Evolutionary conservation across 371 early-diverging fungal genomes (phyloP), one percentile per base, ranked within the genome.

Genomic region (Apophysomyces trapeziformis): DNA sequence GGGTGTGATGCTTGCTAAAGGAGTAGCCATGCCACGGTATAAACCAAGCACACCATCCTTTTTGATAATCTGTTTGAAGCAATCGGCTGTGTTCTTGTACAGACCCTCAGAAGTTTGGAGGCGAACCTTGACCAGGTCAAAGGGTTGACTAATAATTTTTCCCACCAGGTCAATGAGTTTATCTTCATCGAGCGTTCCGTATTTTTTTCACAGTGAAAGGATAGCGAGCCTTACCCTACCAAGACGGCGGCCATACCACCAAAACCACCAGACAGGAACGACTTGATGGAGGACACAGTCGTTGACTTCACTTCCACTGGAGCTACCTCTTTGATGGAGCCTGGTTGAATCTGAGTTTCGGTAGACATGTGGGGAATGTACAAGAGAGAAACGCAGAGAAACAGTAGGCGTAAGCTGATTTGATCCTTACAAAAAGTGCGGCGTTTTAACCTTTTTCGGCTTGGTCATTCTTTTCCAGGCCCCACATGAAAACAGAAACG

Each of bases 11-110:
- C 96, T 96, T 62, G 94, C 88, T 35, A 99, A 79, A 32, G 96
- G 96, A 7, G 98, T 92, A 5, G 93, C 83, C 90, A 97, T 91
- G 65, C 99, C 99, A 58, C 95, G 91, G 85, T 99, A 99, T 64
- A 96, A 83, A 68, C 97, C 97, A 21, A 88, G 76, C 57, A 96
- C 60, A 44, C 99, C 99, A 80, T 95, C 98, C 38, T 87, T 84
- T 75, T 88, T 92, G 56, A 97, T 71, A 26, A 95, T 95, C 82
- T 95, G 87, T 77, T 88, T 87, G 82, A 95, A 90, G 76, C 93
- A 95, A 76, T 98, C 96, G 39, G 89, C 74, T 14, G 95, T 90
- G 70, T 93, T 95, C 68, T 84, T 92, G 88, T 97, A 96, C 9
- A 83, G 57, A 57, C 89, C 87, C 69, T 90, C 86, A 58, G 90